Percentiles rank a stretch among this genome's conserved stretches.
Conservation (phyloP, 352 stramenopile genomes). For the Phytophthora sojae region DNA sequence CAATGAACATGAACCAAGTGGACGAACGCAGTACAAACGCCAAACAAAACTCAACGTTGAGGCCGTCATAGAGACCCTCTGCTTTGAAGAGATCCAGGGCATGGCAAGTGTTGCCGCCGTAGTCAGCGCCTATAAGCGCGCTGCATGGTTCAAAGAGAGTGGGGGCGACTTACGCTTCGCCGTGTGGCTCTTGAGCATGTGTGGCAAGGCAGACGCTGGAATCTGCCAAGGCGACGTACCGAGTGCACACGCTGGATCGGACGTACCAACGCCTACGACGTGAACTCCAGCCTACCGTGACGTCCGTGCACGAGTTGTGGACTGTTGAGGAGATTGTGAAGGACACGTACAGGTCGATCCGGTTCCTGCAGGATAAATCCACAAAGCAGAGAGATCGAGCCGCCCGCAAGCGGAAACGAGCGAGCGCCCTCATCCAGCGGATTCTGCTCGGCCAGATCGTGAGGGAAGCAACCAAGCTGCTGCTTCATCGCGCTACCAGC, state of each 20-base stretch:
- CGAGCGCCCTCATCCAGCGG: background rate
- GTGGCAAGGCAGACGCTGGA: background rate
- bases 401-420: background rate
- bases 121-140: background rate
- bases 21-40: background rate
- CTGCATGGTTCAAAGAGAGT: background rate
- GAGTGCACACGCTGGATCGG: background rate
- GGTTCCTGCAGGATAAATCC: background rate
- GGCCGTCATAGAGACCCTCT: too few relatives aligned
- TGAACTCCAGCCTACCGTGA: background rate
- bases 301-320: background rate
- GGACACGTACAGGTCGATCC: background rate
- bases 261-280: background rate
- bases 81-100: background rate
- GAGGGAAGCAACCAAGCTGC: background rate
- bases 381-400: background rate
- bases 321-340: background rate
- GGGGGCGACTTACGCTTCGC: background rate
- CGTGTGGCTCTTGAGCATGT: background rate
- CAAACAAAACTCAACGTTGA: too few relatives aligned
- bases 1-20: conserved; percentile 17
- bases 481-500: background rate
- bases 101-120: background rate
- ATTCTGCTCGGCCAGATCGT: background rate
- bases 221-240: background rate